Conservation (phyloP, 2,329 filamentous ascomycete genomes). For the Fusarium duplospermum region DNA sequence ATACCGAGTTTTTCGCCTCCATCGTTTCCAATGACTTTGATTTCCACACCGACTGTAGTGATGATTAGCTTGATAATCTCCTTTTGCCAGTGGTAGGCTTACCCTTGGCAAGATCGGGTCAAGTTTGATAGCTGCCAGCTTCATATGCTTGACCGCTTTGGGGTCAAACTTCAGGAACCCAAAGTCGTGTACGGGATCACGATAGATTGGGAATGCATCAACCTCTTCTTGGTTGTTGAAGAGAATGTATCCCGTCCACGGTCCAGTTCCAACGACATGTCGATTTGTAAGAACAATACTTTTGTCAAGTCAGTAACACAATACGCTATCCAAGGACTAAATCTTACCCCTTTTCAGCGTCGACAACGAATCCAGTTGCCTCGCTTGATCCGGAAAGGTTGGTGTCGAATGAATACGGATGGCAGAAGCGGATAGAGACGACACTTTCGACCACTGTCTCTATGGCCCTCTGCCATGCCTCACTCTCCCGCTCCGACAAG, state of each 20-base stretch:
- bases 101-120: conserved; percentile 27
- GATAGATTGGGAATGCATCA: conserved; percentile 95
- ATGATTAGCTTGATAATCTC: neutral
- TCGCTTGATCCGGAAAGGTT: conserved; percentile 94
- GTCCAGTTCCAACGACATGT: conserved; percentile 94
- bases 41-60: conserved; percentile 13
- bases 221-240: conserved; percentile 99
- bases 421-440: conserved; percentile 98
- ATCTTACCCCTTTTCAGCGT: conserved; percentile 20
- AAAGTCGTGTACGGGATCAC: conserved; percentile 98
- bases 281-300: conserved; percentile 76
- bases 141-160: conserved; percentile 97
- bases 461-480: conserved; percentile 88
- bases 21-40: conserved; percentile 31
- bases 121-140: conserved; percentile 60
- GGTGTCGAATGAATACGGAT: conserved; percentile 97
- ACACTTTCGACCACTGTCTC: conserved; percentile 94
- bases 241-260: conserved; percentile 97
- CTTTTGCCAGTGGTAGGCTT: neutral
- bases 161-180: conserved; percentile 96
- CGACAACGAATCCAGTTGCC: conserved; percentile 74
- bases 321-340: neutral
- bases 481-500: conserved; percentile 28
- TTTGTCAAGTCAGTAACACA: neutral
- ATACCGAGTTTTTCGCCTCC: conserved; percentile 31